Percentiles rank a stretch among this genome's conserved stretches.
Evolutionary conservation across 2,329 filamentous ascomycete species (phyloP).

Genomic region (Paradendryphiella salina): DNA sequence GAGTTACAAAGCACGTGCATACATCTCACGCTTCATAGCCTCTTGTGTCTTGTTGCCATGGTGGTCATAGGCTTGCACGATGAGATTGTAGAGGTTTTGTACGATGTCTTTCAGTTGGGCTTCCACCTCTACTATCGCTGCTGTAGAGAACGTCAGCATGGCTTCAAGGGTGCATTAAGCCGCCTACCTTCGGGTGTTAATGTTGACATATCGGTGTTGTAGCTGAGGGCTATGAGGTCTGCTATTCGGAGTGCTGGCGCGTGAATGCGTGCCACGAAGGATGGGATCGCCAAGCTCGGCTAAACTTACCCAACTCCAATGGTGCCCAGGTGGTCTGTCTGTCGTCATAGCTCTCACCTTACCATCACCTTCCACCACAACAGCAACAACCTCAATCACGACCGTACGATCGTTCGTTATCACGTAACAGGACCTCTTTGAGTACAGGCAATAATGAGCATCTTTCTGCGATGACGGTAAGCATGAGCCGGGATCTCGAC

Average conservation of each 20-base stretch:
- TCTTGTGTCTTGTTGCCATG: constrained; percentile 60
- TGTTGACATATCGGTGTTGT: constrained; percentile 12
- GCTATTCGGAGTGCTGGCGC: constrained; percentile 1
- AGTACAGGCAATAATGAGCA: constrained; percentile 22
- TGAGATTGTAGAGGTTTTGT: constrained; percentile 63
- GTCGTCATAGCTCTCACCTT: constrained; percentile 22
- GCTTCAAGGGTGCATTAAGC: neutral
- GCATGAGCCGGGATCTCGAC: constrained; percentile 26
- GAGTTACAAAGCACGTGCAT: constrained; percentile 4
- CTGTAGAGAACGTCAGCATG: constrained; percentile 10
- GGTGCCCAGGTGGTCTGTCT: constrained; percentile 3
- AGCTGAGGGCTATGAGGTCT: neutral
- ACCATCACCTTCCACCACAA: constrained; percentile 2
- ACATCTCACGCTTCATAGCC: constrained; percentile 63
- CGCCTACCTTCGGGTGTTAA: constrained; percentile 11
- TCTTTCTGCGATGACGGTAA: constrained; percentile 34
- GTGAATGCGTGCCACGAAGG: constrained; percentile 2
- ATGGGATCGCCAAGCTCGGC: constrained; percentile 25
- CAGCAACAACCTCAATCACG: constrained; percentile 8
- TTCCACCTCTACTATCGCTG: constrained; percentile 39
- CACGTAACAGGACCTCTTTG: constrained; percentile 10
- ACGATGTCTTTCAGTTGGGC: constrained; percentile 63
- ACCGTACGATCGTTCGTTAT: constrained; percentile 16
- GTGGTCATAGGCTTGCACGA: constrained; percentile 63
- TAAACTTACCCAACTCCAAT: constrained; percentile 11